A percentile compares a stretch with the other conserved stretches of the same genome.
Evolutionary conservation across 495 filamentous ascomycete genomes (phyloP).

Genomic region (Hyaloscypha variabilis): DNA sequence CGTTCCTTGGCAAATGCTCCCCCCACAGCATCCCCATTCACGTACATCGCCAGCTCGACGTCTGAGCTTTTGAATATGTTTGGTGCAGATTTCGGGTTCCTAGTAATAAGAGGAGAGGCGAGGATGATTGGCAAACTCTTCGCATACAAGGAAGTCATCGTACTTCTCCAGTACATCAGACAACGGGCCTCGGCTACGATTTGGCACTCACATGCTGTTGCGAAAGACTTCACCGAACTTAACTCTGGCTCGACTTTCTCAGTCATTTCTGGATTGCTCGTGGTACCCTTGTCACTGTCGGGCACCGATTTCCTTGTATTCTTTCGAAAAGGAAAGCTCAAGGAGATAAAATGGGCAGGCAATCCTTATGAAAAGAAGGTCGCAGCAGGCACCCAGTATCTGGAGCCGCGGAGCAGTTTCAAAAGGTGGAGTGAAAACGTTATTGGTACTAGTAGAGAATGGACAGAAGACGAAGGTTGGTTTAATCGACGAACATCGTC

Average conservation of each 20-base stretch:
- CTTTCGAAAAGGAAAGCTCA: constrained; percentile 77
- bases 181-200: constrained; percentile 75
- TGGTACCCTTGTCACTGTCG: constrained; percentile 76
- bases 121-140: constrained; percentile 78
- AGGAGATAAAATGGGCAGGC: constrained; percentile 81
- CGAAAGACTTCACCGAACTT: constrained; percentile 79
- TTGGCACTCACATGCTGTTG: constrained; percentile 72
- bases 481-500: not conserved
- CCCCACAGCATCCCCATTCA: constrained; percentile 77
- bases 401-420: constrained; percentile 77
- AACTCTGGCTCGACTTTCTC: constrained; percentile 76
- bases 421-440: constrained; percentile 74
- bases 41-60: constrained; percentile 87
- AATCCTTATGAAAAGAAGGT: constrained; percentile 85
- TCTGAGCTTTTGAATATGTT: constrained; percentile 68
- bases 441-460: constrained; percentile 70
- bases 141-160: constrained; percentile 79
- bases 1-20: constrained; percentile 77
- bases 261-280: constrained; percentile 75
- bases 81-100: constrained; percentile 26
- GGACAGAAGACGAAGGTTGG: constrained; percentile 62
- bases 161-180: constrained; percentile 80
- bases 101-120: constrained; percentile 66
- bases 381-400: constrained; percentile 63
- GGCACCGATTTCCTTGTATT: constrained; percentile 90